A percentile compares a stretch with the other conserved stretches of the same genome.
Evolutionary conservation across 495 filamentous ascomycete species (phyloP).

Genomic region (Amphirosellinia nigrospora): DNA sequence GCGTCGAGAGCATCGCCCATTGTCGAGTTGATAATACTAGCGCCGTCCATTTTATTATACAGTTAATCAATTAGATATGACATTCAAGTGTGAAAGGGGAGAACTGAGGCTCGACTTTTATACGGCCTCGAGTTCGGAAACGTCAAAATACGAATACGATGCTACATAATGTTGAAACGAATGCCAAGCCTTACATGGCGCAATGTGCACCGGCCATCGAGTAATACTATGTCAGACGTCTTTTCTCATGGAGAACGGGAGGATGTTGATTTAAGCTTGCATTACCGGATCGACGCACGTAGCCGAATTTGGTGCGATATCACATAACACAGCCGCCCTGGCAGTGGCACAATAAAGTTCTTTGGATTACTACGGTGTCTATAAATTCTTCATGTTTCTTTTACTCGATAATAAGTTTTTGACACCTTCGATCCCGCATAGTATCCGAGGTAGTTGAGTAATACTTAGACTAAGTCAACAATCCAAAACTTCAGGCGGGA

Average conservation of each 20-base stretch:
- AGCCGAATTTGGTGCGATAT: neutral
- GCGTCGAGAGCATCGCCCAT: neutral
- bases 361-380: neutral
- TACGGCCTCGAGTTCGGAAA: constrained; percentile 9
- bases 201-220: neutral
- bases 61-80: neutral
- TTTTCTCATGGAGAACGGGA: neutral
- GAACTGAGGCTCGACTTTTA: neutral
- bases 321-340: neutral
- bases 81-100: neutral
- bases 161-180: neutral
- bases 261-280: neutral
- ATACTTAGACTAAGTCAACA: no score
- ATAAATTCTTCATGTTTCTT: neutral
- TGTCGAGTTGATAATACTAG: neutral
- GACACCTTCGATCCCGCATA: no score
- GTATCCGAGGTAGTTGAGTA: neutral
- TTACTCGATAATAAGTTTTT: neutral
- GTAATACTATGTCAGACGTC: neutral
- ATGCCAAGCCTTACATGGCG: neutral
- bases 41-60: neutral
- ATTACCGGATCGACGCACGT: neutral
- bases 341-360: neutral
- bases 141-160: constrained; percentile 7
- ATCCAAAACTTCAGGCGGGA: neutral